Evolutionary conservation across 1,139 yeast species (phyloP), one percentile per base, ranked within the genome.

Genomic region (Zygosaccharomyces sapae): DNA sequence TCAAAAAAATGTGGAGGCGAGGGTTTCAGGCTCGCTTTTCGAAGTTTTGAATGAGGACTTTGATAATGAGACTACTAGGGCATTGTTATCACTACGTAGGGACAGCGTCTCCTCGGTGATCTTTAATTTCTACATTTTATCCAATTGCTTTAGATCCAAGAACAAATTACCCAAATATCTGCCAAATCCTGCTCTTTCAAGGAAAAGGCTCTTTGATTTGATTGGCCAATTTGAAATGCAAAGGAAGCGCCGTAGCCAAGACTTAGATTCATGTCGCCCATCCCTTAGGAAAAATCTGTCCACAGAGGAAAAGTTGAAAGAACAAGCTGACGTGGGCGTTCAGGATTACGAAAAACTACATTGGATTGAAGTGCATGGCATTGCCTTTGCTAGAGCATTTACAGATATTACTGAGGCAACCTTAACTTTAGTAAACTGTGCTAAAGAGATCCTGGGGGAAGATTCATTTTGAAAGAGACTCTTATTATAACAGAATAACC

Each of bases 311-410:
- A 12, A 30, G 4, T 36, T 38, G 22, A 20, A n/a, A 13, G 37
- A 29, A 13, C 33, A 34, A 24, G 18, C 27, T 41, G 41, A 38
- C 16, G 42, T 41, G 10, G 41, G 27, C n/a, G 3, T 29, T 10
- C 58, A 61, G 16, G 60, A 58, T 31, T 57, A 62, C 24, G 64
- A 66, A 48, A 64, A 63, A 48, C 51, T 64, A 6, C 69, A 70
- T 46, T 75, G 79, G 80, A 68, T 71, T 5, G 70, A 71, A 45
- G 71, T 75, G 20, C 79, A 75, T 51, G 76, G 75, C 19, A 68
- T 74, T 59, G 76, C 77, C 1, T 74, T 74, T 57, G 69, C 78
- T 1, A 66, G 73, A 44, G 74, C 79, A 0, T 73, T 73, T 51
- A 74, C 78, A 0, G 70, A 70, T 33, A 71, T 74, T 16, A 68